These are phyloP conservation scores for Aaosphaeria arxii DNA, from an alignment of 2,329 filamentous ascomycete species.

Conservation along the genomic window DNA sequence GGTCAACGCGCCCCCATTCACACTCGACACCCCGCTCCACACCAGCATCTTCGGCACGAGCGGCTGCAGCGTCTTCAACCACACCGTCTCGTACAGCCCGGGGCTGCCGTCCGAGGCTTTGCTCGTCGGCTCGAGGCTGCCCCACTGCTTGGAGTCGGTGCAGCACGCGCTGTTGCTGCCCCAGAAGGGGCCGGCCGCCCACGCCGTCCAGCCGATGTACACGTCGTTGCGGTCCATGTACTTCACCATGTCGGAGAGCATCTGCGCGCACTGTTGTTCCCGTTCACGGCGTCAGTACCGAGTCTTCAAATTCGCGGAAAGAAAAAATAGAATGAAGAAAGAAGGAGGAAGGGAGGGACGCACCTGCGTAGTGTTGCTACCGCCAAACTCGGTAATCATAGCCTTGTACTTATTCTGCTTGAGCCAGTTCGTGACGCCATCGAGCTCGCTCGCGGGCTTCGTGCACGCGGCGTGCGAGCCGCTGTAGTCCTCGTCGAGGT, in stretches of 20 bases:
- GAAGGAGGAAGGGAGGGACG: background rate
- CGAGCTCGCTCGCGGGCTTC: conserved; percentile 38
- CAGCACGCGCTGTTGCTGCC: conserved; percentile 43
- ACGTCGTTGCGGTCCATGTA: conserved; percentile 48
- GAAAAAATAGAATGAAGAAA: background rate
- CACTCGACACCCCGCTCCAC: conserved; percentile 28
- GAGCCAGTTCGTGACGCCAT: conserved; percentile 44
- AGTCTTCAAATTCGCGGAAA: background rate
- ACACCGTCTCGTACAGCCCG: conserved; percentile 46
- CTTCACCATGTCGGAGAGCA: conserved; percentile 42
- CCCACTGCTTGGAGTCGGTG: conserved; percentile 40
- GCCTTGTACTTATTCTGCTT: conserved; percentile 44
- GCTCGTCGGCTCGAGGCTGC: conserved; percentile 49
- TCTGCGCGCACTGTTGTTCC: conserved; percentile 29
- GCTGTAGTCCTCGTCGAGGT: conserved; percentile 48
- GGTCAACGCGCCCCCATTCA: conserved; percentile 10
- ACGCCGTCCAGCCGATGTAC: conserved; percentile 52
- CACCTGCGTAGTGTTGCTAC: conserved; percentile 31
- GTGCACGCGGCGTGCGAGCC: conserved; percentile 42
- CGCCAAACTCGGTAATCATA: conserved; percentile 50
- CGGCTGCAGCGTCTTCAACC: conserved; percentile 45
- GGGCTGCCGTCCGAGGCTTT: conserved; percentile 42
- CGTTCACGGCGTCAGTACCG: too few relatives aligned
- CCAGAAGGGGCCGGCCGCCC: conserved; percentile 47
- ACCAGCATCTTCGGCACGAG: conserved; percentile 42